A percentile compares a stretch with the other conserved stretches of the same genome.
phyloP scores from a whole-genome alignment of 1,139 yeast genomes.

The Yamadazyma oceani region DNA sequence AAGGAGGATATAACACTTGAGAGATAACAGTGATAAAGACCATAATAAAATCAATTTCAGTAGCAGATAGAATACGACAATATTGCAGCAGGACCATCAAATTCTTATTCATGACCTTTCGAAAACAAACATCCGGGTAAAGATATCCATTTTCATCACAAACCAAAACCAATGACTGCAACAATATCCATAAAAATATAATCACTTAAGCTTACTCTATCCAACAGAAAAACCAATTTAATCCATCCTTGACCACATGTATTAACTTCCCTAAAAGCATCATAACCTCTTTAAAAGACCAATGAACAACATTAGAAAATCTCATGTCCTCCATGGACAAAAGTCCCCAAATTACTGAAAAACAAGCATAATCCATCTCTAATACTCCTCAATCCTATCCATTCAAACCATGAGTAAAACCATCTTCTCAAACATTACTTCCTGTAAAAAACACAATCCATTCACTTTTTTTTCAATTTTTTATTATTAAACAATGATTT shows the following conservation, averaged over 20 bases:
- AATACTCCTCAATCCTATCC: neutral
- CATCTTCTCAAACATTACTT: neutral
- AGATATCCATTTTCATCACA: neutral
- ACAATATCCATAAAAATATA: neutral
- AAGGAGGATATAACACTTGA: constrained; percentile 1
- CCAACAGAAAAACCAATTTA: no score
- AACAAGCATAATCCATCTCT: neutral
- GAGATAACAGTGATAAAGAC: neutral
- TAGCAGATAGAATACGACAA: no score
- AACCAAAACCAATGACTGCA: neutral
- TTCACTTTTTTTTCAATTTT: neutral
- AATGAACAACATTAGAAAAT: neutral
- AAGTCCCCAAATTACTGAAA: no score
- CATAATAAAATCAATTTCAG: neutral
- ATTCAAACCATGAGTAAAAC: neutral
- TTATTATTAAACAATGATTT: constrained; percentile 1
- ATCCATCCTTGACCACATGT: no score
- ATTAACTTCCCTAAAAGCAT: constrained; percentile 2
- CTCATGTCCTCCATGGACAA: neutral
- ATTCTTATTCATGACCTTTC: no score
- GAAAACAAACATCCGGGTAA: neutral
- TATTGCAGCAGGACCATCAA: no score
- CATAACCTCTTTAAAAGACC: constrained; percentile 1
- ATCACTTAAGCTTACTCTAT: no score
- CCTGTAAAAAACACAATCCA: neutral